A percentile compares a stretch with the other conserved stretches of the same genome.
These are phyloP conservation scores for Fragaria iinumae DNA, from an alignment of 306 rosid genomes.

Conservation along the genomic window DNA sequence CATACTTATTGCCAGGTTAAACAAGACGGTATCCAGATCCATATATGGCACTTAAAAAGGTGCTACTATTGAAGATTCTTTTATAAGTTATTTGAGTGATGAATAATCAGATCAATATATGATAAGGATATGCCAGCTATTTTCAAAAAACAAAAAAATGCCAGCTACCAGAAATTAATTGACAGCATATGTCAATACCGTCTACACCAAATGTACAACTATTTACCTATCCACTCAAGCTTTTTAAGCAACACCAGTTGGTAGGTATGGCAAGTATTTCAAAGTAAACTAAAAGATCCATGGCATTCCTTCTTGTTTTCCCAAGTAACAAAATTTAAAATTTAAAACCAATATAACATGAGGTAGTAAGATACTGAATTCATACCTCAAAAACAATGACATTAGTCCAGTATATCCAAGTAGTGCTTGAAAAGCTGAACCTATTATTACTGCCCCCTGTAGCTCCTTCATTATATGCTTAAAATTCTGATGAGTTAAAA, in stretches of 20 bases:
- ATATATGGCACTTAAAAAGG: neutral
- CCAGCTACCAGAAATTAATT: neutral
- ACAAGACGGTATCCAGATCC: neutral
- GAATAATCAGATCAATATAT: neutral
- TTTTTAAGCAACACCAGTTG: neutral
- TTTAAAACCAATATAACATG: neutral
- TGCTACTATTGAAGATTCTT: neutral
- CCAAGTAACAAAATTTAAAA: neutral
- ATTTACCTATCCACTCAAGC: neutral
- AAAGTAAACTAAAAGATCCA: constrained; percentile 3
- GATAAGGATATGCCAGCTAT: neutral
- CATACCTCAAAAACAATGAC: constrained; percentile 82
- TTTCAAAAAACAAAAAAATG: neutral
- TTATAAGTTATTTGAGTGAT: neutral
- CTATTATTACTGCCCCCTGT: constrained; percentile 92
- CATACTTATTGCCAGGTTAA: neutral
- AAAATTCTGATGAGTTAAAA: constrained; percentile 62
- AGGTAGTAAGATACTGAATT: constrained; percentile 13
- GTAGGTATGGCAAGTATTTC: constrained; percentile 11
- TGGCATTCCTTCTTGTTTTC: neutral
- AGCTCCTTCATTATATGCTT: constrained; percentile 96
- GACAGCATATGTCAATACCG: neutral
- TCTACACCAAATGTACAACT: neutral
- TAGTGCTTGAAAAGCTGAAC: constrained; percentile 83
- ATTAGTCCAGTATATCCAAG: constrained; percentile 95